These are phyloP conservation scores for Comarum palustre DNA, from an alignment of 306 rosid genomes.

Conservation along the genomic window DNA sequence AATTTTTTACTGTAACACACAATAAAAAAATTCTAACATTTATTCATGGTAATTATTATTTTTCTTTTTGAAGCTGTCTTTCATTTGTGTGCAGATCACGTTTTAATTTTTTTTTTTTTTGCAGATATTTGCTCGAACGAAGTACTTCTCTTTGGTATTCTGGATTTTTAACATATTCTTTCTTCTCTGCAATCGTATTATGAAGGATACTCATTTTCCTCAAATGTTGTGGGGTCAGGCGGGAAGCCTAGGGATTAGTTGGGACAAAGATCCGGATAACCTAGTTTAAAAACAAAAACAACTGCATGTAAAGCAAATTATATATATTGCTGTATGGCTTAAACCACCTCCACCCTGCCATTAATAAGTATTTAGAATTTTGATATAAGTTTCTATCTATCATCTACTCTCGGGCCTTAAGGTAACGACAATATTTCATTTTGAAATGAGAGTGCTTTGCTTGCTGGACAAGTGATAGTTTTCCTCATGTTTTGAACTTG, in stretches of 20 bases:
- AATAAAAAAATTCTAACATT: not conserved
- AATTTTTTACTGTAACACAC: not conserved
- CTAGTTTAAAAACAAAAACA: too few relatives aligned
- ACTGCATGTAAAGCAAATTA: too few relatives aligned
- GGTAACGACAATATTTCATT: too few relatives aligned
- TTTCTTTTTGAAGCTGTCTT: not conserved
- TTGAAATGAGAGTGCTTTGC: too few relatives aligned
- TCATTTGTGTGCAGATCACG: not conserved
- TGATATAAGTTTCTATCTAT: not conserved
- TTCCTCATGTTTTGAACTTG: not conserved
- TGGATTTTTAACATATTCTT: constrained; percentile 88
- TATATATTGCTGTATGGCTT: too few relatives aligned
- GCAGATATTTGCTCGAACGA: constrained; percentile 69
- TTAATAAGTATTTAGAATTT: not conserved
- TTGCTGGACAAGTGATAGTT: too few relatives aligned
- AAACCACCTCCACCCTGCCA: too few relatives aligned
- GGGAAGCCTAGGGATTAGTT: too few relatives aligned
- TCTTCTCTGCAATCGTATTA: constrained; percentile 82
- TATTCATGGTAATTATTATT: not conserved
- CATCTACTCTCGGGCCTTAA: not conserved
- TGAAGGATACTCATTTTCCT: constrained; percentile 83
- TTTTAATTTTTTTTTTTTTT: not conserved
- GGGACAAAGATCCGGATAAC: too few relatives aligned
- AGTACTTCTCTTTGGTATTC: constrained; percentile 53
- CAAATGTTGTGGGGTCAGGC: too few relatives aligned